Percentiles rank a stretch among this genome's conserved stretches.
Evolutionary conservation across 192 early-diverging fungal genomes (phyloP).

Genomic region (Ambispora gerdemannii): DNA sequence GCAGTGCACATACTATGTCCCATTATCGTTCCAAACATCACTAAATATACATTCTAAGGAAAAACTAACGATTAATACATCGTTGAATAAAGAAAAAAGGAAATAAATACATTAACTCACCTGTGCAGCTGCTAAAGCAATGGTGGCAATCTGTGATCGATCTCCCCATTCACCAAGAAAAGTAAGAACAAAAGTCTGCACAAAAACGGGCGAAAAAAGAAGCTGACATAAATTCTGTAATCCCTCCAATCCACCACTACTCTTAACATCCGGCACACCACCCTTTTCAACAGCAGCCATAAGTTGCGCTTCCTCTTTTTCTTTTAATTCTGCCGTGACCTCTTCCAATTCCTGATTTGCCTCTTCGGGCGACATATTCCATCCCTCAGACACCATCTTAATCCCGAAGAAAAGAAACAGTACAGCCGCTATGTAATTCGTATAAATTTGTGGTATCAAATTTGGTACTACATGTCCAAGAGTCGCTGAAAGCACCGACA

Average conservation of each 20-base stretch:
- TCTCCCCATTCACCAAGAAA: constrained; percentile 99
- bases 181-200: constrained; percentile 93
- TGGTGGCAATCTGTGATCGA: constrained; percentile 93
- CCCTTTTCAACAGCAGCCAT: constrained; percentile 61
- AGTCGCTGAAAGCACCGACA: constrained; percentile 94
- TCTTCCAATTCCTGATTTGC: constrained; percentile 86
- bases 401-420: constrained; percentile 95
- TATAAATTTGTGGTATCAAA: constrained; percentile 83
- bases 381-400: constrained; percentile 81
- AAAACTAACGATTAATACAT: constrained; percentile 2
- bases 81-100: background rate
- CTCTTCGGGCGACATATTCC: constrained; percentile 84
- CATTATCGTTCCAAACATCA: constrained; percentile 80
- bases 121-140: constrained; percentile 92
- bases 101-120: constrained; percentile 38
- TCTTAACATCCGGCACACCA: constrained; percentile 40
- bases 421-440: constrained; percentile 74
- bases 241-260: constrained; percentile 44
- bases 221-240: constrained; percentile 70
- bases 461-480: constrained; percentile 89
- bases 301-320: constrained; percentile 61
- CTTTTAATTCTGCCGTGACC: constrained; percentile 85
- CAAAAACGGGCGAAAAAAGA: constrained; percentile 87
- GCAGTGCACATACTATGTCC: constrained; percentile 93
- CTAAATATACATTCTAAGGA: constrained; percentile 80